Evolutionary conservation across 228 moss, liverwort and hornwort genomes (phyloP).

Genomic region (Sphagnum fallax): DNA sequence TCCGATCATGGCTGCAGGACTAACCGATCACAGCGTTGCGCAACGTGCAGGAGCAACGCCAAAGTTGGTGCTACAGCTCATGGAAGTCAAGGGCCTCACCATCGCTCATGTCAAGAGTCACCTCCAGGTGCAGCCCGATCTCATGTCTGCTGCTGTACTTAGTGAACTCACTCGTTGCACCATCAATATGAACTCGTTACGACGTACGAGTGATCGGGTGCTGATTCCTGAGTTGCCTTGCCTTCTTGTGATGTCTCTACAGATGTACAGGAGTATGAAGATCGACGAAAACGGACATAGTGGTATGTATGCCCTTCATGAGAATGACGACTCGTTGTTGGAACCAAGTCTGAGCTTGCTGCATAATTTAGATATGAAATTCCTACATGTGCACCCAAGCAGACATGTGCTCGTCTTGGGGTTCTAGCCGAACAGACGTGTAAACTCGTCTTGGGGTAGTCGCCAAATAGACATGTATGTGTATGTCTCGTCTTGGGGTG

Average conservation of each 20-base stretch:
- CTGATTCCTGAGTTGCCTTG: too few species aligned
- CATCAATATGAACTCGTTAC: not conserved
- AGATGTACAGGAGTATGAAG: constrained; percentile 92
- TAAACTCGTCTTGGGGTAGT: too few species aligned
- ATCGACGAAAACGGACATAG: constrained; percentile 74
- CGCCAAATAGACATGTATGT: too few species aligned
- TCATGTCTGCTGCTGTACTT: constrained; percentile 7
- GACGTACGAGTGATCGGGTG: too few species aligned
- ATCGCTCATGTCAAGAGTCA: constrained; percentile 84
- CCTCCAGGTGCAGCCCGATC: constrained; percentile 45
- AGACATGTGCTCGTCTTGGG: too few species aligned
- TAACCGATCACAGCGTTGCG: too few species aligned
- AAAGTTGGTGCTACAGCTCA: constrained; percentile 69
- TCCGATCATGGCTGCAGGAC: too few species aligned
- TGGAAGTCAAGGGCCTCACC: constrained; percentile 79
- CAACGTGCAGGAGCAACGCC: constrained; percentile 62
- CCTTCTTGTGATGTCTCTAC: constrained; percentile 2
- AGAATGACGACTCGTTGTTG: not conserved
- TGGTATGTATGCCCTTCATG: constrained; percentile 23
- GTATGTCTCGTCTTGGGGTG: too few species aligned
- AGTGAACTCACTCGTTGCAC: not conserved
- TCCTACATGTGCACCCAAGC: too few species aligned
- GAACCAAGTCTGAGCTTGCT: not conserved
- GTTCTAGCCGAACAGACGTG: too few species aligned
- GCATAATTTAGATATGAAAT: not conserved